Base-by-base conservation (phyloP, 1,139 yeast genomes). In the Saccharomycopsis hybrid region DNA sequence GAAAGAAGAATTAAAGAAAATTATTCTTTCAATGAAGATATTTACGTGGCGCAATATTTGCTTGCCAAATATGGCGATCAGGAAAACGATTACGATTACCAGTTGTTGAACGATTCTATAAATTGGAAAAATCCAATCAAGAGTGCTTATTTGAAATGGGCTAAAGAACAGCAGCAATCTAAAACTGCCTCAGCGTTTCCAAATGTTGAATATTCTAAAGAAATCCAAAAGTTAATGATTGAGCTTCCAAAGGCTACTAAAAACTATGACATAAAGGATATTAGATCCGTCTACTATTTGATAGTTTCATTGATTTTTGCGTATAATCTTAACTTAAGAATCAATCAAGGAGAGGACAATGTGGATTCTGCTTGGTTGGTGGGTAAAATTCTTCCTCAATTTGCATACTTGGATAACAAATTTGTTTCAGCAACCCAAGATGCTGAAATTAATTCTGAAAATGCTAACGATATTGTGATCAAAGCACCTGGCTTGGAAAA, bases 341-440 rank as follows among this genome's bases (percentile, higher is more conserved):
- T 85, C 49, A 65, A 64, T 44, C 43, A 44, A 32, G 53, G 46
- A 5, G 55, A 52, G n/a, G 37, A 38, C 7, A 46, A 46, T 30
- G 50, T 47, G 9, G 98, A 92, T 65, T 85, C 95, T 55, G 89
- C 95, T 0, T 92, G 97, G 98, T 83, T 94, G 0, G 75, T 92
- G 11, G 97, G 97, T 1, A 88, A 84, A 59, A 63, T 92, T 36
- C 70, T 82, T 0, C 96, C 97, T 0, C 92, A 87, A 59, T 67
- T 90, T 39, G 64, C 90, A 5, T 80, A 75, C 56, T 68, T 92
- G 41, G 97, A 89, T 62, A 69, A 77, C 8, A 77, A 74, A 56
- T 64, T 76, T 33, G 64, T 71, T 44, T 72, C 71, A 31, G 71
- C 68, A 31, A 71, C 67, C 55, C 65, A 58, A 25, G 59, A 61